Conservation (phyloP, 202 grass and related monocot species). For the Zizania palustris region DNA sequence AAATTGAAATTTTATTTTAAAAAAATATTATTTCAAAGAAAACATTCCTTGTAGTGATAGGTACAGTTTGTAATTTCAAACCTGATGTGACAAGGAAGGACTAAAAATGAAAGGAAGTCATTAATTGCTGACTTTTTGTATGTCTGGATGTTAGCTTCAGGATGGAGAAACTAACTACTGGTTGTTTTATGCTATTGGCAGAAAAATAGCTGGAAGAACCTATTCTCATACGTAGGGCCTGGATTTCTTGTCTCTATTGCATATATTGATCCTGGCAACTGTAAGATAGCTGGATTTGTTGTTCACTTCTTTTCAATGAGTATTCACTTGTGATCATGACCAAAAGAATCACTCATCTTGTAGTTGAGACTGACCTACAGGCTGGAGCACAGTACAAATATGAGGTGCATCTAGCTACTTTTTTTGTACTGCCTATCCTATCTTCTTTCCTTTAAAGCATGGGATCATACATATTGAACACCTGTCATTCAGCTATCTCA, state of each 20-base stretch:
- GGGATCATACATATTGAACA: neutral
- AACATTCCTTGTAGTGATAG: too few species aligned
- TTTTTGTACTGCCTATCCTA: constrained; percentile 4
- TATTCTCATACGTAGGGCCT: constrained; percentile 86
- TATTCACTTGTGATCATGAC: constrained; percentile 29
- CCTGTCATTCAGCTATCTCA: constrained; percentile 5
- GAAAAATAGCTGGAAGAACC: constrained; percentile 91
- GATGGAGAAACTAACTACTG: constrained; percentile 32
- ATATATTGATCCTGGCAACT: constrained; percentile 98
- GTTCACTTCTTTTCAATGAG: neutral
- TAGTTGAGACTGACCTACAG: constrained; percentile 95
- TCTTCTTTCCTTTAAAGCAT: constrained; percentile 5
- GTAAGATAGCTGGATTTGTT: constrained; percentile 56
- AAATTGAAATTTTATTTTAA: too few species aligned
- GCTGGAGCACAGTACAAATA: constrained; percentile 93
- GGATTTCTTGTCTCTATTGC: constrained; percentile 96
- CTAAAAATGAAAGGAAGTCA: neutral
- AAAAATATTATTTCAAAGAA: too few species aligned
- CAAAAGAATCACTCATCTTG: constrained; percentile 26
- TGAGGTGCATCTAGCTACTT: constrained; percentile 55
- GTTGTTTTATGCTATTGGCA: constrained; percentile 43
- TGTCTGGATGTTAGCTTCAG: neutral
- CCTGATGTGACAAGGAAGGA: constrained; percentile 4
- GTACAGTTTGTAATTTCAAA: constrained; percentile 12
- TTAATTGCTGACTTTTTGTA: neutral